These are phyloP conservation scores for Decorospora gaudefroyi DNA, from an alignment of 2,329 filamentous ascomycete species.

Conservation along the genomic window DNA sequence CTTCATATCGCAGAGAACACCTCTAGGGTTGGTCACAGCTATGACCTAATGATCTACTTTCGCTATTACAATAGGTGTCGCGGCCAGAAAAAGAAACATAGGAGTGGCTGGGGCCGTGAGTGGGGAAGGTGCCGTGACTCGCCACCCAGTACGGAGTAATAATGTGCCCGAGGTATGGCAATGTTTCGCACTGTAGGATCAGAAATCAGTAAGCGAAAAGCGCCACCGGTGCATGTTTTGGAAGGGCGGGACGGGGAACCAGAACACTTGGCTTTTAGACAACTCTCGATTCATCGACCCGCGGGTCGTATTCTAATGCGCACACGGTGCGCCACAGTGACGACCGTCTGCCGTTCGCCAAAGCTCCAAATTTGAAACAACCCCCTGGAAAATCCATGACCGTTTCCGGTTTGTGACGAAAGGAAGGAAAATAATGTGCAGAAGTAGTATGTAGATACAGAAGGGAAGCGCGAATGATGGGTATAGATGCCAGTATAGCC, in stretches of 20 bases:
- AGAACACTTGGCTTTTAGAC: conserved; percentile 16
- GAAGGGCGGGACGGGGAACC: conserved; percentile 5
- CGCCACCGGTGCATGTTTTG: conserved; percentile 20
- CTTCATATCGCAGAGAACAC: neutral
- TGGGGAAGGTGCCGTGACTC: too few relatives aligned
- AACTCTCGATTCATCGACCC: conserved; percentile 31
- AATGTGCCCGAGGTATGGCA: conserved; percentile 6
- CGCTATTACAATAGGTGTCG: conserved; percentile 11
- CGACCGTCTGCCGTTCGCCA: conserved; percentile 19
- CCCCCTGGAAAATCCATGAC: conserved; percentile 21
- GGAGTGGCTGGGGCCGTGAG: neutral
- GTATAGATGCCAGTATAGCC: conserved; percentile 12
- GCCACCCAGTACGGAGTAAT: too few relatives aligned
- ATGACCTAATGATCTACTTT: conserved; percentile 7
- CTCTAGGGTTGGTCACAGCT: neutral
- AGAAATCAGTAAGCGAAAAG: conserved; percentile 4
- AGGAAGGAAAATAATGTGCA: conserved; percentile 19
- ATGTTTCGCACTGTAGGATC: conserved; percentile 7
- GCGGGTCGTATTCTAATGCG: conserved; percentile 29
- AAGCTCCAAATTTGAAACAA: conserved; percentile 36
- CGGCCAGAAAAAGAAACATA: conserved; percentile 2
- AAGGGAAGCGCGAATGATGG: conserved; percentile 5
- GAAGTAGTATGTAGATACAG: conserved; percentile 14
- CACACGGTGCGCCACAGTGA: conserved; percentile 32
- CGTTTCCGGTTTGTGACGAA: conserved; percentile 15